Percentiles rank a stretch among this genome's conserved stretches.
These are phyloP conservation scores for Penicillium sclerotigenum DNA, from an alignment of 2,329 filamentous ascomycete species.

Conservation along the genomic window DNA sequence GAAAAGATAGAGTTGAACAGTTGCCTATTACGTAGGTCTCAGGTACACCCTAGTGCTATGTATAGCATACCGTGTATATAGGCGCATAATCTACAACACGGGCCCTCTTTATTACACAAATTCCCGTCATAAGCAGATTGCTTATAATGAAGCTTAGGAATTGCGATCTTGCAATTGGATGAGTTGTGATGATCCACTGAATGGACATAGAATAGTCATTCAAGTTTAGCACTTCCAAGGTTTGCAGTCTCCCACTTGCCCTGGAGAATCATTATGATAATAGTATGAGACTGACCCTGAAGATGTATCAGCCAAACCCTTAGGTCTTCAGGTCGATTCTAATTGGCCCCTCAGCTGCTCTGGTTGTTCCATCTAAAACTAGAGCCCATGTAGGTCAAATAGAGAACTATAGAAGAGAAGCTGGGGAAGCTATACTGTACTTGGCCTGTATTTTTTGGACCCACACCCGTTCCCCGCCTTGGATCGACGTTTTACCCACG, in stretches of 20 bases:
- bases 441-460: neutral
- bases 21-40: too few species aligned
- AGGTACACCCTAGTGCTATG: neutral
- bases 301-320: neutral
- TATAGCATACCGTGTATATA: neutral
- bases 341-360: too few species aligned
- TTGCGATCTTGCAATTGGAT: neutral
- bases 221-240: neutral
- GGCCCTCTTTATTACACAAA: neutral
- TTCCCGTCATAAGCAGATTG: too few species aligned
- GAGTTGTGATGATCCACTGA: too few species aligned
- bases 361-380: neutral
- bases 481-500: neutral
- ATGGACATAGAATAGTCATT: neutral
- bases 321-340: too few species aligned
- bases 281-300: neutral
- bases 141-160: neutral
- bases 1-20: neutral
- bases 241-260: neutral
- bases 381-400: rapidly evolving
- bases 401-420: neutral
- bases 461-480: conserved; percentile 1
- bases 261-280: too few species aligned
- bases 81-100: neutral
- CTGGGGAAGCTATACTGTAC: too few species aligned